Evolutionary conservation across 768 basidiomycete genomes (phyloP).

Genomic region (Tulasnella sp.): DNA sequence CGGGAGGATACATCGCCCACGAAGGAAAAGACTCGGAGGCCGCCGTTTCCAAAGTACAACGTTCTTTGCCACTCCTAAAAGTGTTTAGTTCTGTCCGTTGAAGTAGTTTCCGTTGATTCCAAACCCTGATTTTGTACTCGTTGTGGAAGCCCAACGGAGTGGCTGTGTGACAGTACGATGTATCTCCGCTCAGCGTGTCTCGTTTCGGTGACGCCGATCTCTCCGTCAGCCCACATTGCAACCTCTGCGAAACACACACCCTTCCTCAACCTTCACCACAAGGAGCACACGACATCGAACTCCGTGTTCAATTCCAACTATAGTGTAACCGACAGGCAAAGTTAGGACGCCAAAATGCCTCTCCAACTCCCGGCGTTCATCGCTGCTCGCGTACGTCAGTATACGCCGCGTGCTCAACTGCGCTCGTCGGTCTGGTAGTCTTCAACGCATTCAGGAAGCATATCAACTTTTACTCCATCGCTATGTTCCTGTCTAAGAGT

Average conservation of each 20-base stretch:
- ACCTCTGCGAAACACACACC: neutral
- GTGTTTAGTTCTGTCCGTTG: neutral
- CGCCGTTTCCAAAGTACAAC: slow-evolving; percentile 15
- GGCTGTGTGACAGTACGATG: neutral
- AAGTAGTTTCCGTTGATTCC: neutral
- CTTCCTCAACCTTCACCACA: neutral
- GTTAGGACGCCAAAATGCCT: slow-evolving; percentile 3
- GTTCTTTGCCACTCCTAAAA: neutral
- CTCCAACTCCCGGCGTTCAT: neutral
- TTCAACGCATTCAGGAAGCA: slow-evolving; percentile 72
- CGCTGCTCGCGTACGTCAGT: slow-evolving; percentile 27
- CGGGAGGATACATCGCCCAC: slow-evolving; percentile 7
- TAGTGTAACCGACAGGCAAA: neutral
- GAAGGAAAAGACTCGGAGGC: neutral
- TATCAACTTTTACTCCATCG: slow-evolving; percentile 89
- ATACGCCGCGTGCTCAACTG: slow-evolving; percentile 59
- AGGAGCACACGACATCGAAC: neutral
- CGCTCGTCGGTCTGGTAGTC: slow-evolving; percentile 65
- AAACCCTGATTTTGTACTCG: neutral
- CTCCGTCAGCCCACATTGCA: neutral
- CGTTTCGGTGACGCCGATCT: neutral
- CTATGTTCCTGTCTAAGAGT: slow-evolving; percentile 87
- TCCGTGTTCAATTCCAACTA: neutral
- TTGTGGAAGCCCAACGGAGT: neutral
- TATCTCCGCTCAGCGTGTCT: slow-evolving; percentile 5